Base-by-base conservation (phyloP, 805 yeast genomes). In the Candida hungchunana region DNA sequence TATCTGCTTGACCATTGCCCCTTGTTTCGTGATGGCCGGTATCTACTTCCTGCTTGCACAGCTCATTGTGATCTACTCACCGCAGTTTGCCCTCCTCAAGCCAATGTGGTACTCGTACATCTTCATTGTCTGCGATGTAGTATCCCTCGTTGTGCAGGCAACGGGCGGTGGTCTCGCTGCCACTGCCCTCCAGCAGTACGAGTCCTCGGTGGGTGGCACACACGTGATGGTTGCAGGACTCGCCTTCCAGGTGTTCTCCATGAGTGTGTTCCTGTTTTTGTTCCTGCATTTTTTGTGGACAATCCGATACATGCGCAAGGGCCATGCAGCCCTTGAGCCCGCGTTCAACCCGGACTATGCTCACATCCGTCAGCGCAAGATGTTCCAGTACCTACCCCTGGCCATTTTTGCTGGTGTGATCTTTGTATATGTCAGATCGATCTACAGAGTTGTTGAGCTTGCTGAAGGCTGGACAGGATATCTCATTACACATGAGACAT, bases 21-120 rank as follows among this genome's bases (percentile, higher is more conserved):
- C 96, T 0, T 85, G 84, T 15, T 82, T 87, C 55, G 63, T 83
- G 29, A 82, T 83, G 84, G 95, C 82, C 4, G 95, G 90, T 3
- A 66, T 86, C 4, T 87, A 87, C 60, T 81, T 73, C 49, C 64
- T 78, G 36, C 61, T 86, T 39, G 87, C 83, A 5, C 81, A 83
- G 59, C 47, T 82, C 31, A 65, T 79, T 34, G 76, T 79, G 36
- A 56, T 84, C 2, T 77, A 75, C 50, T 85, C 86, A 3, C 61
- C 64, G 36, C 56, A 62, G 13, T 77, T 61, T 44, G 76, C 88
- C 0, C 20, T 61, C 4, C 42, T 74, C 22, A 64, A 61, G 40
- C 88, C 89, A 7, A 66, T 74, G 66, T 65, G 64, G 50, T 79
- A 77, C 51, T 71, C 88, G 1, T 70, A 73, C 37, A 62, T 82